A percentile compares a stretch with the other conserved stretches of the same genome.
Conservation (phyloP, 2,329 filamentous ascomycete genomes). For the Leptographium flavum region DNA sequence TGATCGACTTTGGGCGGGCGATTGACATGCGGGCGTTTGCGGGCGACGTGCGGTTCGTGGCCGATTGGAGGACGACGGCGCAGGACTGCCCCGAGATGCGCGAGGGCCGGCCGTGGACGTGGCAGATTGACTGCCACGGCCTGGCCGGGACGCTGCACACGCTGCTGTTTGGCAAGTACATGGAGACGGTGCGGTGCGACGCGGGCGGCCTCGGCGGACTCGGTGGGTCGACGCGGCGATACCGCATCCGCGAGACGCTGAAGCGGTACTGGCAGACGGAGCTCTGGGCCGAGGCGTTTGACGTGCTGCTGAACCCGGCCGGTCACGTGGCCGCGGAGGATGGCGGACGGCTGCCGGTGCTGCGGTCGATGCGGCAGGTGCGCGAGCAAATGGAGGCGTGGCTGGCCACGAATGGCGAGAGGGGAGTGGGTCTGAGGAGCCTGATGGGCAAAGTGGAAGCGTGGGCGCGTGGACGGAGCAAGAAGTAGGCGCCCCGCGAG, state of each 20-base stretch:
- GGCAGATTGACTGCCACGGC: slow-evolving; percentile 93
- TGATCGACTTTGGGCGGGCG: slow-evolving; percentile 90
- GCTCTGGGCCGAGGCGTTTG: slow-evolving; percentile 73
- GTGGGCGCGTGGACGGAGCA: too few relatives aligned
- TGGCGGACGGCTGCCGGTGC: slow-evolving; percentile 54
- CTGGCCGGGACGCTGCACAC: slow-evolving; percentile 78
- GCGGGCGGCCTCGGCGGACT: slow-evolving; percentile 16
- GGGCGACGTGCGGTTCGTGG: slow-evolving; percentile 70
- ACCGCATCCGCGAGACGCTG: slow-evolving; percentile 65
- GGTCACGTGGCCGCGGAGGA: slow-evolving; percentile 44
- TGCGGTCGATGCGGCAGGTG: slow-evolving; percentile 52
- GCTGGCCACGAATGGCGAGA: slow-evolving; percentile 70
- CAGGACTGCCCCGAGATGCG: slow-evolving; percentile 94
- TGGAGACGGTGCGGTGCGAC: slow-evolving; percentile 56
- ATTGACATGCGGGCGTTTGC: slow-evolving; percentile 86
- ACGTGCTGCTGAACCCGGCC: slow-evolving; percentile 71
- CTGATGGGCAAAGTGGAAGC: slow-evolving; percentile 50
- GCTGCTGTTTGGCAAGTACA: slow-evolving; percentile 87
- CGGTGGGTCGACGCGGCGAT: slow-evolving; percentile 46
- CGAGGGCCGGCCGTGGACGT: slow-evolving; percentile 88
- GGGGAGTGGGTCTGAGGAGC: slow-evolving; percentile 59
- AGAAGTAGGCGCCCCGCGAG: too few relatives aligned
- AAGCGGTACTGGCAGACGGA: slow-evolving; percentile 97
- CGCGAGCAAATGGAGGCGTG: slow-evolving; percentile 73
- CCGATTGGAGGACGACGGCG: slow-evolving; percentile 81